Conservation (phyloP, 169 alveolate genomes). For the Plasmodium gallinaceum region DNA sequence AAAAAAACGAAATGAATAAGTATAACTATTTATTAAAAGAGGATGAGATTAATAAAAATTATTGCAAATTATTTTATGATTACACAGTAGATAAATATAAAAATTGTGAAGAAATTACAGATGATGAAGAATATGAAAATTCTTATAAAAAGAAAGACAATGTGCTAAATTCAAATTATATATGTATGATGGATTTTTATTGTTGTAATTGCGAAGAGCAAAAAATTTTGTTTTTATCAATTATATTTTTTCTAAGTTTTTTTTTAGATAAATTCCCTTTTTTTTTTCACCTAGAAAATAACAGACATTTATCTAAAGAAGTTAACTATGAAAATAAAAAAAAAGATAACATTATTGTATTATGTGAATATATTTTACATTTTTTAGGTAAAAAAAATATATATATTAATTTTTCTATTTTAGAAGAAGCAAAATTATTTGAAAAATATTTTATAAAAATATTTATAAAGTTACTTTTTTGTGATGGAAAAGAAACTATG, state of each 20-base stretch:
- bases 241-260: constrained; percentile 47
- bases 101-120: not conserved
- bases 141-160: constrained; percentile 8
- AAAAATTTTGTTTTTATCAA: constrained; percentile 46
- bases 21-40: constrained; percentile 47
- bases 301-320: not conserved
- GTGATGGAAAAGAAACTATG: constrained; percentile 45
- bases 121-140: not conserved
- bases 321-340: not conserved
- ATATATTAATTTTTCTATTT: constrained; percentile 23
- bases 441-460: constrained; percentile 62
- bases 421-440: constrained; percentile 14
- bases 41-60: constrained; percentile 47
- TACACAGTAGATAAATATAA: constrained; percentile 35
- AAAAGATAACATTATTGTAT: constrained; percentile 23
- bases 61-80: constrained; percentile 52
- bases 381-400: constrained; percentile 54
- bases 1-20: constrained; percentile 22
- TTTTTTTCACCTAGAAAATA: constrained; percentile 8
- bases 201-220: constrained; percentile 54
- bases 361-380: constrained; percentile 56
- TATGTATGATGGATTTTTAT: constrained; percentile 41
- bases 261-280: constrained; percentile 54
- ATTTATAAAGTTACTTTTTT: constrained; percentile 43
- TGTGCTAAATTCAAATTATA: constrained; percentile 15